Evolutionary conservation across 106 monocot genomes (phyloP).

Genomic region (Apostasia ramifera): DNA sequence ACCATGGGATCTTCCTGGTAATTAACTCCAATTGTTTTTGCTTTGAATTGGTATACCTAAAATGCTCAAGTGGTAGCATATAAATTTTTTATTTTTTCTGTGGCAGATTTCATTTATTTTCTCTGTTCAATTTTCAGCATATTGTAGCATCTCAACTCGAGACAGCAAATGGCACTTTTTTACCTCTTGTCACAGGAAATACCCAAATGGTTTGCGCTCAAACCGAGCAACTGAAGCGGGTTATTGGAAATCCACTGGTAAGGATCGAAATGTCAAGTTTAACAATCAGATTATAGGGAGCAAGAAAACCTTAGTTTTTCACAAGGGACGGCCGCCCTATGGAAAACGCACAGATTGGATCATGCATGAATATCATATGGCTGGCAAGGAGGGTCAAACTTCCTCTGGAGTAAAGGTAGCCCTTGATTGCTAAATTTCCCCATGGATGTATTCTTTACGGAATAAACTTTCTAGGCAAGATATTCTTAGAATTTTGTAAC

Average conservation of each 20-base stretch:
- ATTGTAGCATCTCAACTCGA: slow-evolving; percentile 35
- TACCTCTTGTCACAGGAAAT: slow-evolving; percentile 54
- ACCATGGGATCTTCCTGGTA: slow-evolving; percentile 89
- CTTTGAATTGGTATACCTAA: no score
- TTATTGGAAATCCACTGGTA: slow-evolving; percentile 89
- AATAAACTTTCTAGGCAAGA: no score
- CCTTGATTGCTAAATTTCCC: no score
- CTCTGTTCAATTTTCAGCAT: slow-evolving; percentile 27
- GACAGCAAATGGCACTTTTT: slow-evolving; percentile 92
- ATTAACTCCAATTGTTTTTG: neutral
- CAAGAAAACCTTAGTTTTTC: slow-evolving; percentile 87
- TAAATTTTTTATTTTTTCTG: no score
- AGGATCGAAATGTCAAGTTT: slow-evolving; percentile 47
- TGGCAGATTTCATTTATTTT: neutral
- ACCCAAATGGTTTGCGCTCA: slow-evolving; percentile 63
- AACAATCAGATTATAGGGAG: slow-evolving; percentile 51
- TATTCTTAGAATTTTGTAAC: no score
- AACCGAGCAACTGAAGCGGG: slow-evolving; percentile 75
- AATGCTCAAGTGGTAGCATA: no score
- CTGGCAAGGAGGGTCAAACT: slow-evolving; percentile 43
- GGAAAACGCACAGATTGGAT: slow-evolving; percentile 85
- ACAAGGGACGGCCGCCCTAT: slow-evolving; percentile 68
- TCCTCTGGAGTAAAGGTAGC: slow-evolving; percentile 43
- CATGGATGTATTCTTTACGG: no score
- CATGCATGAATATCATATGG: slow-evolving; percentile 77